These are phyloP conservation scores for Effrenium voratum DNA, from an alignment of 73 alveolate species.

Conservation along the genomic window DNA sequence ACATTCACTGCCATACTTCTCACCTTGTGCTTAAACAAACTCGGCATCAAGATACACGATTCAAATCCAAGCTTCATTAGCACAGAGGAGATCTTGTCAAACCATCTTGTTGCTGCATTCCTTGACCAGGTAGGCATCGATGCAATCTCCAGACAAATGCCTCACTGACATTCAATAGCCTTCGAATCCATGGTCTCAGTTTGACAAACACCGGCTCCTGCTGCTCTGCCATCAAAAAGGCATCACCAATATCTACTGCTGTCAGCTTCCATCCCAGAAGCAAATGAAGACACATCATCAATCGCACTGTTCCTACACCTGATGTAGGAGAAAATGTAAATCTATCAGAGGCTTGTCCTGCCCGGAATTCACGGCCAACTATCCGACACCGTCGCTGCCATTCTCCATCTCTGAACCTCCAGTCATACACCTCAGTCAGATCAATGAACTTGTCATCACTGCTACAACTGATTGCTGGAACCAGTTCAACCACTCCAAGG, in stretches of 20 bases:
- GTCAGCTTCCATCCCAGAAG: background rate
- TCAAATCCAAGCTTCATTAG: background rate
- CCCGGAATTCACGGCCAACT: background rate
- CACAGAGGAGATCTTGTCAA: background rate
- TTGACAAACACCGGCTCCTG: no score
- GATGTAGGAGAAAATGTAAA: background rate
- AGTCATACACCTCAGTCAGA: no score
- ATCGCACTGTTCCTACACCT: background rate
- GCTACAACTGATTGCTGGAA: no score
- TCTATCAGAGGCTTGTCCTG: background rate
- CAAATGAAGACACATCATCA: background rate
- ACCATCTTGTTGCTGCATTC: background rate
- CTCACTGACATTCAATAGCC: no score
- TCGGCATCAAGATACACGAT: background rate
- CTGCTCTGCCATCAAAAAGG: background rate
- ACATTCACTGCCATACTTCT: background rate
- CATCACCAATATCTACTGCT: background rate
- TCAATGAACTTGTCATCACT: no score
- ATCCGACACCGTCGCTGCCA: background rate
- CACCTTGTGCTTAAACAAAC: background rate
- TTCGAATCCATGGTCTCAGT: no score
- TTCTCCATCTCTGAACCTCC: no score
- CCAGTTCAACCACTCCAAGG: background rate
- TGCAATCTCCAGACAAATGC: no score
- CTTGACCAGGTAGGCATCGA: no score